A percentile compares a stretch with the other conserved stretches of the same genome.
Evolutionary conservation across 176 grass and related monocot species (phyloP).

Genomic region (Secale cereale): DNA sequence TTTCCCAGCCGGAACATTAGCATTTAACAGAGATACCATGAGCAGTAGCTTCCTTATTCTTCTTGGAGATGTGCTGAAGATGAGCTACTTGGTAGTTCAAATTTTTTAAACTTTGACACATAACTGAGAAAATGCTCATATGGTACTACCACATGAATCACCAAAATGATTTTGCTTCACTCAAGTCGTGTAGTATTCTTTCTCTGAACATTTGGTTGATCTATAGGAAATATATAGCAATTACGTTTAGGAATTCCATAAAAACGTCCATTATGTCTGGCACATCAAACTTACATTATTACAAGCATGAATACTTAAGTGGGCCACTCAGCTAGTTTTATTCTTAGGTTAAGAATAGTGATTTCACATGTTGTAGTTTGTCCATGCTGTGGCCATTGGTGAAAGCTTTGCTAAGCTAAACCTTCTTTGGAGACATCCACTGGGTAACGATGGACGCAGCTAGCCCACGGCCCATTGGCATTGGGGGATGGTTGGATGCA

Average conservation of each 20-base stretch:
- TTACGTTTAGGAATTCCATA: not conserved
- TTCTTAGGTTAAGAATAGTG: not conserved
- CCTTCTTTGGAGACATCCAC: not conserved
- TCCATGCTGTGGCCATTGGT: not conserved
- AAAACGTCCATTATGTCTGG: not conserved
- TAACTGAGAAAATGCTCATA: not conserved
- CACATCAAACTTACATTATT: not conserved
- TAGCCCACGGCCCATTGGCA: not conserved
- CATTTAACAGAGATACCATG: constrained; percentile 8
- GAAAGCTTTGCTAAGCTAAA: not conserved
- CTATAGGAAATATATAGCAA: not conserved
- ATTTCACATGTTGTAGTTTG: not conserved
- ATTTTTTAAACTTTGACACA: not conserved
- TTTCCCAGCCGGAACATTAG: constrained; percentile 58
- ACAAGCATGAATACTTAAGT: not conserved
- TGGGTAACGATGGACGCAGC: not conserved
- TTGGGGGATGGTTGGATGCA: not conserved
- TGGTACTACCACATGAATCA: not conserved
- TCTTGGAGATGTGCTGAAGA: not conserved
- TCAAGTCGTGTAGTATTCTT: not conserved
- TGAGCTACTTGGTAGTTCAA: no score
- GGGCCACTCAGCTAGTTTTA: not conserved
- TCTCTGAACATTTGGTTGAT: not conserved
- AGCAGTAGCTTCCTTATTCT: not conserved
- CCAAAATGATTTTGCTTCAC: not conserved